Evolutionary conservation across 1,284 basidiomycete species (phyloP).

Genomic region (Cystobasidium sp.): DNA sequence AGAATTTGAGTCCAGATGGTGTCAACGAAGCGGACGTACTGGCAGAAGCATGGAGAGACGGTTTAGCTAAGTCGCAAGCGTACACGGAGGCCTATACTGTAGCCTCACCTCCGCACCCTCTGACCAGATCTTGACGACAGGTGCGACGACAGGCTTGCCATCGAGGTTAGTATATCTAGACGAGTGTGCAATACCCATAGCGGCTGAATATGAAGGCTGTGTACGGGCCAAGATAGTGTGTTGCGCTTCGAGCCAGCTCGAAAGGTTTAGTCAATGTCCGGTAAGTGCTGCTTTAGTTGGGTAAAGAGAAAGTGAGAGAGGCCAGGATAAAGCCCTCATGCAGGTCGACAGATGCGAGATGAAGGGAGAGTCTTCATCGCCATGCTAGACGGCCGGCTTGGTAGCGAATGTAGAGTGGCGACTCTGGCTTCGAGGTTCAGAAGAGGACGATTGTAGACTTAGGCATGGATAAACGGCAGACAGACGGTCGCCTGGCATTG

Average conservation of each 20-base stretch:
- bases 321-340: no score
- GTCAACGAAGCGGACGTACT: slow-evolving; percentile 38
- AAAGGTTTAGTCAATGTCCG: neutral
- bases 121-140: slow-evolving; percentile 15
- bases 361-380: no score
- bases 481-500: no score
- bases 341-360: no score
- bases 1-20: slow-evolving; percentile 24
- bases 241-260: neutral
- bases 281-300: no score
- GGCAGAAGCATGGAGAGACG: neutral
- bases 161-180: slow-evolving; percentile 27
- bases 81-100: neutral
- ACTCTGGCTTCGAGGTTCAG: no score
- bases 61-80: neutral
- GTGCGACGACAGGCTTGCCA: slow-evolving; percentile 22
- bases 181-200: slow-evolving; percentile 29
- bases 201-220: neutral
- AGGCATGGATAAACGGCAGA: no score
- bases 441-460: no score
- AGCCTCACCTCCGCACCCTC: slow-evolving; percentile 25
- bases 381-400: no score
- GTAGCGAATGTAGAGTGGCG: no score
- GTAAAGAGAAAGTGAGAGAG: no score
- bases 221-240: neutral